Conservation (phyloP, 495 filamentous ascomycete genomes). For the Lichina pygmaea region DNA sequence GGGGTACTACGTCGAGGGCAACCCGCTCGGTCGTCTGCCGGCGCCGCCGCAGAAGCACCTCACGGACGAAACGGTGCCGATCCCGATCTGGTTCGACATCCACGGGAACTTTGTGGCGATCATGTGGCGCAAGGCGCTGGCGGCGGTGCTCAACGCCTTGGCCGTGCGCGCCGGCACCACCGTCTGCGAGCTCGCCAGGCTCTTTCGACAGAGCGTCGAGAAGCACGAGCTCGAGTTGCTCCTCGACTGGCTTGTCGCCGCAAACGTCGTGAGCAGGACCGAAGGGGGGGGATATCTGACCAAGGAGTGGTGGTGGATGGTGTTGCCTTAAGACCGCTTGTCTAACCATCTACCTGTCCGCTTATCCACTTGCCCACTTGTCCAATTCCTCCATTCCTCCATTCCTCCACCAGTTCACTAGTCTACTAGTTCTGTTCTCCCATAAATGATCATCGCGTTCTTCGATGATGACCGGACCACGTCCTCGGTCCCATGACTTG, state of each 20-base stretch:
- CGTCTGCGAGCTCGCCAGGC: conserved; percentile 20
- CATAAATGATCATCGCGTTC: no score
- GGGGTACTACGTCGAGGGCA: conserved; percentile 28
- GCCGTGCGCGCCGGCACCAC: conserved; percentile 30
- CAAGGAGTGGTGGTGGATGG: conserved; percentile 2
- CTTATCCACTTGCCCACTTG: no score
- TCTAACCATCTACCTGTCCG: no score
- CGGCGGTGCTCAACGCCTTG: conserved; percentile 28
- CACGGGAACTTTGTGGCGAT: conserved; percentile 29
- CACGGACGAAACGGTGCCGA: conserved; percentile 6
- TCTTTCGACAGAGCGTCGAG: conserved; percentile 32
- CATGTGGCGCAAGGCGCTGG: conserved; percentile 38
- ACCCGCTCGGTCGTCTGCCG: conserved; percentile 14
- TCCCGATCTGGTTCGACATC: conserved; percentile 65
- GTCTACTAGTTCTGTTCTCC: no score
- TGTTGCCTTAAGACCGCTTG: not conserved
- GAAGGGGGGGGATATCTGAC: conserved; percentile 5
- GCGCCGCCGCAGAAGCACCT: conserved; percentile 11
- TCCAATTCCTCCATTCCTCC: no score
- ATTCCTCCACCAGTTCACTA: no score
- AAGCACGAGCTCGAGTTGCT: conserved; percentile 40
- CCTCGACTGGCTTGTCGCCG: conserved; percentile 31
- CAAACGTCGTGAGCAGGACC: conserved; percentile 17
- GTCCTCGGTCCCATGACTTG: no score
- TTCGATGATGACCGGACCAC: no score